A percentile compares a stretch with the other conserved stretches of the same genome.
Conservation (phyloP, 2,329 filamentous ascomycete species). For the Fusarium chaquense region DNA sequence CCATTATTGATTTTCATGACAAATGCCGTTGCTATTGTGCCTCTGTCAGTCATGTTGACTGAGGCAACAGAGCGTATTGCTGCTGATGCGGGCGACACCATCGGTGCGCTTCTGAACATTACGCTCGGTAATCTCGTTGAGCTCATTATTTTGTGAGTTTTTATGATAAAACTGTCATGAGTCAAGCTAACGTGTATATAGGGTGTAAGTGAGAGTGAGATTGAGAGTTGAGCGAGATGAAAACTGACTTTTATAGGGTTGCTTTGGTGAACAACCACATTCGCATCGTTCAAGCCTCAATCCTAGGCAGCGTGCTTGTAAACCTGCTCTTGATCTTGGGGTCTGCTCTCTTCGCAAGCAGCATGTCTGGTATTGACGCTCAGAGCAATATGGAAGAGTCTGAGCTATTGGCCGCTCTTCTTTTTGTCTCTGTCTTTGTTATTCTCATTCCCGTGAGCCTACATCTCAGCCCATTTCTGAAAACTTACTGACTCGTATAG, state of each 20-base stretch:
- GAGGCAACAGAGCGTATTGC: slow-evolving; percentile 72
- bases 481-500: slow-evolving; percentile 27
- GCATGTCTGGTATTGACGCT: slow-evolving; percentile 75
- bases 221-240: neutral
- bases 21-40: slow-evolving; percentile 71
- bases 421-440: slow-evolving; percentile 56
- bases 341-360: slow-evolving; percentile 78
- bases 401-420: slow-evolving; percentile 52
- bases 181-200: slow-evolving; percentile 47
- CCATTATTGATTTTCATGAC: slow-evolving; percentile 65
- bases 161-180: neutral
- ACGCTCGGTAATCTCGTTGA: slow-evolving; percentile 73
- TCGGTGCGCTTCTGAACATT: slow-evolving; percentile 71
- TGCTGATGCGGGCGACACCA: slow-evolving; percentile 66
- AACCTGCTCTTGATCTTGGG: slow-evolving; percentile 81
- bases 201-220: slow-evolving; percentile 50
- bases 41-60: slow-evolving; percentile 67
- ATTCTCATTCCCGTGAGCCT: slow-evolving; percentile 54
- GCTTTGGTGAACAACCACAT: slow-evolving; percentile 70
- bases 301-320: slow-evolving; percentile 81
- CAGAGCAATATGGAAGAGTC: slow-evolving; percentile 52
- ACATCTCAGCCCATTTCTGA: neutral
- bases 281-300: slow-evolving; percentile 79
- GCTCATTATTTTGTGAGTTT: slow-evolving; percentile 67
- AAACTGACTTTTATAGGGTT: slow-evolving; percentile 57